Evolutionary conservation across 192 early-diverging fungal genomes (phyloP), one percentile per base, ranked within the genome.

Genomic region (Obelidium mucronatum): DNA sequence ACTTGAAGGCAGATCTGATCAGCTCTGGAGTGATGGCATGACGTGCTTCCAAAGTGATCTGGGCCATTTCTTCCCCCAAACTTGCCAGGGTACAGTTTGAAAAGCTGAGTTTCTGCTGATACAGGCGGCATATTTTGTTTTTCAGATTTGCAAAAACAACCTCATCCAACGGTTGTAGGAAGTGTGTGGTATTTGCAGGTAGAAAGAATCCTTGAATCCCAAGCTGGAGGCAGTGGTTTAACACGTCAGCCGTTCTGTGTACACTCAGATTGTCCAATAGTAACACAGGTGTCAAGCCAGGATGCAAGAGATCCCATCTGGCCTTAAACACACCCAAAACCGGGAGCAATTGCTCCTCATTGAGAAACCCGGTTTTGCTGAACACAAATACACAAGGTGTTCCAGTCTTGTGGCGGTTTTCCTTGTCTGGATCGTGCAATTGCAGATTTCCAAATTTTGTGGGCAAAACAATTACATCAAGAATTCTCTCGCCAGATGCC

Each of bases 111-210:
- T 30, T 30, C n/a, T 59, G 13, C 11, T 35, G 35, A 35, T 5
- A 39, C 13, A 65, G 35, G 6, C 36, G 13, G 17, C 13, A 39
- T 5, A 39, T 39, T 24, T 34, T 35, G 8, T 5, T 24, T 35
- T 37, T 37, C 63, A 31, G 36, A n/a, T 30, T 59, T n/a, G n/a
- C 24, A 24, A 59, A 59, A 59, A 59, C 24, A 30, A 59, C 24
- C 4, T 22, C 19, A 37, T 33, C 28, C 35, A 35, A 34, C 3
- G 24, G 35, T 6, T 65, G 63, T 34, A 59, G 31, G 31, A 59
- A 59, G 56, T 59, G 56, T 30, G 56, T 59, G 31, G 56, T 59
- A 59, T 65, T 30, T 13, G 30, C 56, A 59, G 56, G 56, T n/a
- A 59, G 24, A 59, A 59, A 59, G 56, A 24, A 59, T 4, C 24